Conservation (phyloP, 805 yeast genomes). For the Yarrowia bubula region DNA sequence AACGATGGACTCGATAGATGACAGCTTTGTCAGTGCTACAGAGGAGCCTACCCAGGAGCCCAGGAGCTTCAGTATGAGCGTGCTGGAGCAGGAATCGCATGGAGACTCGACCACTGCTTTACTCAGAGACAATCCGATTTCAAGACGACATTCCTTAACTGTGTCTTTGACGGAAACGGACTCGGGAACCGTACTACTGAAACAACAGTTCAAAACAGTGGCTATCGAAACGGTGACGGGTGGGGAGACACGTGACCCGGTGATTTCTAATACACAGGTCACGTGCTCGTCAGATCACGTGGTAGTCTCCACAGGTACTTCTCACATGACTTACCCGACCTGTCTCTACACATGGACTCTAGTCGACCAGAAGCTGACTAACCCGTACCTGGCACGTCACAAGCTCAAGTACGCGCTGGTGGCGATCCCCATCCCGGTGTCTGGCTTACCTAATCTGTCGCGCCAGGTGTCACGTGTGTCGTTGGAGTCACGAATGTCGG, state of each 20-base stretch:
- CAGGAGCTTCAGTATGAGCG: neutral
- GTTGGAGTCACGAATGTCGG: neutral
- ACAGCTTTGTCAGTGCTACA: neutral
- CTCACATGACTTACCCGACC: neutral
- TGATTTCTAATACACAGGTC: neutral
- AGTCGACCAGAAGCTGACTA: slow-evolving; percentile 6
- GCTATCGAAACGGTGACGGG: slow-evolving; percentile 4
- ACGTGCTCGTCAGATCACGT: slow-evolving; percentile 1
- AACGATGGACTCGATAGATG: neutral
- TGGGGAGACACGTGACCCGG: slow-evolving; percentile 3
- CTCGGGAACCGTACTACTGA: neutral
- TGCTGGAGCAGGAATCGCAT: neutral
- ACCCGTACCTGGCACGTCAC: neutral
- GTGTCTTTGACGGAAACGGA: neutral
- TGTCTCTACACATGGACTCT: slow-evolving; percentile 13
- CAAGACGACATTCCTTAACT: neutral
- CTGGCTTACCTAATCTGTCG: neutral
- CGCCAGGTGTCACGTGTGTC: neutral
- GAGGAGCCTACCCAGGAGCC: neutral
- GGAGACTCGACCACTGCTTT: neutral
- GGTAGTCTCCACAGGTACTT: neutral
- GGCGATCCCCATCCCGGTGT: slow-evolving; percentile 15
- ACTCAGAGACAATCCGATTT: neutral
- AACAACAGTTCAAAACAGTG: neutral
- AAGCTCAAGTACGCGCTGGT: slow-evolving; percentile 10